A percentile compares a stretch with the other conserved stretches of the same genome.
These are phyloP conservation scores for Trichoderma gracile DNA, from an alignment of 2,329 filamentous ascomycete genomes.

Conservation along the genomic window DNA sequence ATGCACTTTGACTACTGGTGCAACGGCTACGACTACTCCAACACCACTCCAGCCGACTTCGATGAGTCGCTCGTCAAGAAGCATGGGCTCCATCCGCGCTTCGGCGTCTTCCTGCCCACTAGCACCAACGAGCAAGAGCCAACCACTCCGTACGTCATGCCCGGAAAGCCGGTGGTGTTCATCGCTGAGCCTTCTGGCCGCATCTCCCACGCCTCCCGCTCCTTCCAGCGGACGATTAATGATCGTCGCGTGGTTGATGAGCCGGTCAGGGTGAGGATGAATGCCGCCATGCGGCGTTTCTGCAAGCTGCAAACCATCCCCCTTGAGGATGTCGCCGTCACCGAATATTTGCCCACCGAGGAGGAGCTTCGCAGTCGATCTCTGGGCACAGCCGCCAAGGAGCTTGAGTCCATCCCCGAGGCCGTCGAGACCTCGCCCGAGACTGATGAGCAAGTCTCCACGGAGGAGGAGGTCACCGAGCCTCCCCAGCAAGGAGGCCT, in stretches of 20 bases:
- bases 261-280: slow-evolving; percentile 40
- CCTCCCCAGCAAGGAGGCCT: slow-evolving; percentile 32
- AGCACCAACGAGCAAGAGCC: slow-evolving; percentile 50
- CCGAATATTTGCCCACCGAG: slow-evolving; percentile 39
- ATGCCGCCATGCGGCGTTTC: slow-evolving; percentile 40
- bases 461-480: slow-evolving; percentile 30
- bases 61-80: slow-evolving; percentile 53
- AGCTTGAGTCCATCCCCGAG: slow-evolving; percentile 37
- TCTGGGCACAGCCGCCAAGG: slow-evolving; percentile 40
- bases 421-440: slow-evolving; percentile 34
- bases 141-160: slow-evolving; percentile 45
- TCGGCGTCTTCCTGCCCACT: slow-evolving; percentile 53
- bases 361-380: slow-evolving; percentile 40
- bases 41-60: slow-evolving; percentile 51
- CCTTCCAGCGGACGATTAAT: slow-evolving; percentile 41
- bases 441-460: slow-evolving; percentile 32
- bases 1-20: slow-evolving; percentile 58
- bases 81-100: slow-evolving; percentile 54
- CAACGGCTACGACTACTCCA: slow-evolving; percentile 54
- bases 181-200: slow-evolving; percentile 50
- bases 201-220: slow-evolving; percentile 52
- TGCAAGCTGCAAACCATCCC: slow-evolving; percentile 41
- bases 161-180: slow-evolving; percentile 51
- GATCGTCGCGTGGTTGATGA: slow-evolving; percentile 39
- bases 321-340: slow-evolving; percentile 37